These are phyloP conservation scores for Ceratocystis alfenasii DNA, from an alignment of 2,329 filamentous ascomycete species.

Conservation along the genomic window DNA sequence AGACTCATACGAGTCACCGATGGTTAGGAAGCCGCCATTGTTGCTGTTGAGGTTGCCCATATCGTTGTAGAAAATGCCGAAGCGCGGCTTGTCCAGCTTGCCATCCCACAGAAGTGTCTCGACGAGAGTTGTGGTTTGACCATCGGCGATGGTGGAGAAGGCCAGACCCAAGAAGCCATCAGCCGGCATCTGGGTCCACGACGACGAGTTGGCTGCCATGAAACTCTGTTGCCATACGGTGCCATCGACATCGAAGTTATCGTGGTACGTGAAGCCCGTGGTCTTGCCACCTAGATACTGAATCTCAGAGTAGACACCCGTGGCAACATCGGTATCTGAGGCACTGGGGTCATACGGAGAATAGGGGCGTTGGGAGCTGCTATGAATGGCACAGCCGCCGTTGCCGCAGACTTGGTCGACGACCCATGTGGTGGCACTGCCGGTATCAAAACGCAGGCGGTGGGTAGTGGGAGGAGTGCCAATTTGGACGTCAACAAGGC, in stretches of 20 bases:
- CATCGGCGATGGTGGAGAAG: conserved; percentile 29
- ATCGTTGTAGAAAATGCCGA: conserved; percentile 28
- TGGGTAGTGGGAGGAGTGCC: conserved; percentile 28
- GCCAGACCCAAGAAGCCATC: conserved; percentile 31
- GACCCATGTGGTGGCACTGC: conserved; percentile 30
- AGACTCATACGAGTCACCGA: conserved; percentile 29
- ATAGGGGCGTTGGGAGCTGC: conserved; percentile 22
- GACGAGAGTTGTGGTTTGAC: conserved; percentile 27
- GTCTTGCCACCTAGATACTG: conserved; percentile 28
- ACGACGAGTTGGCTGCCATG: conserved; percentile 27
- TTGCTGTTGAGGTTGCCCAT: conserved; percentile 21
- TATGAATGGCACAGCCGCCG: conserved; percentile 25
- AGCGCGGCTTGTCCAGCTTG: conserved; percentile 28
- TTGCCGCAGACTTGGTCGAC: conserved; percentile 26
- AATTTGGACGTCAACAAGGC: conserved; percentile 24
- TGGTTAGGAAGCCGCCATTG: conserved; percentile 25
- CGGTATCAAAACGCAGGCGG: conserved; percentile 30
- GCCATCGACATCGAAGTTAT: conserved; percentile 25
- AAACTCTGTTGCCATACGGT: conserved; percentile 28
- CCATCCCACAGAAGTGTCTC: conserved; percentile 28
- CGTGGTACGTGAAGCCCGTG: conserved; percentile 26
- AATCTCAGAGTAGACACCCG: conserved; percentile 25
- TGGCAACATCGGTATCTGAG: conserved; percentile 26
- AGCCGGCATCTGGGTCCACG: conserved; percentile 27
- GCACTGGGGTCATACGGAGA: conserved; percentile 26